Conservation (phyloP, 2,329 filamentous ascomycete species). For the Dactylellina sp. region DNA sequence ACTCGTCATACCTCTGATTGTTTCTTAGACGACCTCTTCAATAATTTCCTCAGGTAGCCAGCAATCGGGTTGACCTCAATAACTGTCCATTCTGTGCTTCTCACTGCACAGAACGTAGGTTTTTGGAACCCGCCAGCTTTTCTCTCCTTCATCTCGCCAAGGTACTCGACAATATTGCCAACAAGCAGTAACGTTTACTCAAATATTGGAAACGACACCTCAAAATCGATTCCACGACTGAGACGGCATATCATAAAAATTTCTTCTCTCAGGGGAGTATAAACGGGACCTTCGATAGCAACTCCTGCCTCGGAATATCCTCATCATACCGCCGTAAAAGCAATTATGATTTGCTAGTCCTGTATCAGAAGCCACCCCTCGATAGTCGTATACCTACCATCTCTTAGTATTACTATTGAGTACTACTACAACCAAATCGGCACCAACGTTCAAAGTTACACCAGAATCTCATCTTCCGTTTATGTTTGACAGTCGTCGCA, state of each 20-base stretch:
- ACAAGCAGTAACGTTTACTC: neutral
- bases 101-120: neutral
- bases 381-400: neutral
- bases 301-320: slow-evolving; percentile 17
- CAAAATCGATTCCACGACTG: slow-evolving; percentile 1
- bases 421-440: slow-evolving; percentile 3
- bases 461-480: slow-evolving; percentile 24
- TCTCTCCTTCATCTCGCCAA: slow-evolving; percentile 15
- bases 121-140: slow-evolving; percentile 11
- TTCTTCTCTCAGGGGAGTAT: slow-evolving; percentile 2
- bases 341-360: slow-evolving; percentile 47
- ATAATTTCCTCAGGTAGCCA: slow-evolving; percentile 4
- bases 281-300: slow-evolving; percentile 15
- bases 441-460: neutral
- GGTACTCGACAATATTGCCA: neutral
- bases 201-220: neutral
- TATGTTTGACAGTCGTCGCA: slow-evolving; percentile 38
- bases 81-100: slow-evolving; percentile 14
- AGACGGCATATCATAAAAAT: neutral
- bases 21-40: slow-evolving; percentile 36
- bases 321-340: slow-evolving; percentile 18
- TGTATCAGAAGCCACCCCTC: slow-evolving; percentile 4
- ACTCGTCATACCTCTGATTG: slow-evolving; percentile 35
- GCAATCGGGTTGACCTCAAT: slow-evolving; percentile 11
- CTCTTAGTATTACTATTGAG: neutral